A percentile compares a stretch with the other conserved stretches of the same genome.
Evolutionary conservation across 495 filamentous ascomycete genomes (phyloP).

Genomic region (Neurospora sp.): DNA sequence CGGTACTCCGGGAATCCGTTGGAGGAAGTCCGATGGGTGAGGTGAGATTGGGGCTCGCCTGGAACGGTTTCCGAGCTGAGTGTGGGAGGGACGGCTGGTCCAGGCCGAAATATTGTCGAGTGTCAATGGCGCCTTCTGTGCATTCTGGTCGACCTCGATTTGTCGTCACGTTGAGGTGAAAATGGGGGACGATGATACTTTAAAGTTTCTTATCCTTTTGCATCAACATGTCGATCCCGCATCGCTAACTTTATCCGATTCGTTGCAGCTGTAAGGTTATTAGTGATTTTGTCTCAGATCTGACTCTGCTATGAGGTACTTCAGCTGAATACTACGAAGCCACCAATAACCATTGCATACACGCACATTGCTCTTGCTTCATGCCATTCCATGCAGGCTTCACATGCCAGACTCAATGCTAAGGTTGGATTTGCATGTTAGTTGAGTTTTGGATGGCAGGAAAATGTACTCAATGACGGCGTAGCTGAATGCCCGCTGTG

Average conservation of each 20-base stretch:
- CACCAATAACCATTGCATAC: neutral
- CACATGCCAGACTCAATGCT: neutral
- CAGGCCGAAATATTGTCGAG: neutral
- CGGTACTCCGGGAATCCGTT: neutral
- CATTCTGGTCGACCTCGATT: neutral
- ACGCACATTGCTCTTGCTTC: neutral
- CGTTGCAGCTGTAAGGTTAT: neutral
- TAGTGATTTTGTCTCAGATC: neutral
- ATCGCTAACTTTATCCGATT: neutral
- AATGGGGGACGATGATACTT: neutral
- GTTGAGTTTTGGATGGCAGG: neutral
- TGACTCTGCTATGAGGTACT: neutral
- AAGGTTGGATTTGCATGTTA: neutral
- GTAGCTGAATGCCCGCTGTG: neutral
- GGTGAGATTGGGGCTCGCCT: neutral
- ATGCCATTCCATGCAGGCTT: neutral
- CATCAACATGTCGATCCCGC: neutral
- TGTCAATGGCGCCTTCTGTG: neutral
- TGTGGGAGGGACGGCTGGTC: neutral
- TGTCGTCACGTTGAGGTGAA: neutral
- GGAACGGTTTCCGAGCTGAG: neutral
- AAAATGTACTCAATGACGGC: neutral
- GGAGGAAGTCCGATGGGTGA: neutral
- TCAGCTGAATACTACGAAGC: neutral
- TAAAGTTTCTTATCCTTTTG: neutral